Percentiles rank a stretch among this genome's conserved stretches.
Evolutionary conservation across 2,329 filamentous ascomycete genomes (phyloP).

Genomic region (Sphaceloma murrayae): DNA sequence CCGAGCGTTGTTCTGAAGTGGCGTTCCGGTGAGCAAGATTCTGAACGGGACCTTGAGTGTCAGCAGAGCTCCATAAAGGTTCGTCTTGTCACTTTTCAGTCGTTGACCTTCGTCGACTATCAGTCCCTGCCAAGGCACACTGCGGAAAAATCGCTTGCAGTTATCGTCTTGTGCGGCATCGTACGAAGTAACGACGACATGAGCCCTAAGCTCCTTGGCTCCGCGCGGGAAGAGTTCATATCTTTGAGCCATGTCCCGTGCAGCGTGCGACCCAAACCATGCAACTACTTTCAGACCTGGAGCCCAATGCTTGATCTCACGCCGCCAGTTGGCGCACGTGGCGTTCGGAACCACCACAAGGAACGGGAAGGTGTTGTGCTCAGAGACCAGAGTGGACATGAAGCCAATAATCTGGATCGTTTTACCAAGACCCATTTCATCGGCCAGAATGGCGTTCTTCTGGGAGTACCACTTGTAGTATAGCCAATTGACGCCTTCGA

Average conservation of each 20-base stretch:
- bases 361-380: conserved; percentile 75
- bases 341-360: conserved; percentile 88
- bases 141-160: conserved; percentile 55
- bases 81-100: conserved; percentile 82
- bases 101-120: conserved; percentile 94
- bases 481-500: conserved; percentile 91
- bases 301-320: conserved; percentile 90
- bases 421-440: conserved; percentile 97
- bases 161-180: conserved; percentile 72
- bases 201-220: conserved; percentile 63
- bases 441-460: conserved; percentile 82
- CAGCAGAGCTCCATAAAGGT: conserved; percentile 65
- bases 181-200: conserved; percentile 91
- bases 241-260: conserved; percentile 65
- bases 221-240: conserved; percentile 74
- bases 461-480: conserved; percentile 77
- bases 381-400: conserved; percentile 56
- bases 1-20: conserved; percentile 87
- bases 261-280: conserved; percentile 69
- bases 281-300: conserved; percentile 80
- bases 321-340: conserved; percentile 94
- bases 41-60: conserved; percentile 72
- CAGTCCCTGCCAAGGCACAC: conserved; percentile 73
- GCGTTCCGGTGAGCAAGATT: conserved; percentile 77
- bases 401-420: conserved; percentile 87